Percentiles rank a stretch among this genome's conserved stretches.
phyloP scores from a whole-genome alignment of 2,329 filamentous ascomycete genomes.

The Claviceps sp. region DNA sequence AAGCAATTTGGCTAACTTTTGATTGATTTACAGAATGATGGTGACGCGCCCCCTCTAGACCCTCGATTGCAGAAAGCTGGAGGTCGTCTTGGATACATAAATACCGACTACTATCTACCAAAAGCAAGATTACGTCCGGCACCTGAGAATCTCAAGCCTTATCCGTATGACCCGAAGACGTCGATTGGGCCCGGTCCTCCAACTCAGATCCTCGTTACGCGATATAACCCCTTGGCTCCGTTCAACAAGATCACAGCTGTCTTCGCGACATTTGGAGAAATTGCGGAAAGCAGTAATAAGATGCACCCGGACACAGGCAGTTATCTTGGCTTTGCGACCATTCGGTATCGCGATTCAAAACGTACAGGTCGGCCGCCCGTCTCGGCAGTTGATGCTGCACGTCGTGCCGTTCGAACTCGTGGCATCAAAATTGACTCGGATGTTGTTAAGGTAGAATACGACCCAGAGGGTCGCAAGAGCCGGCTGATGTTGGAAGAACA shows the following conservation, averaged over 20 bases:
- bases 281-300: constrained; percentile 83
- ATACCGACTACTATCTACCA: constrained; percentile 54
- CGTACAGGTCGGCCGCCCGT: constrained; percentile 29
- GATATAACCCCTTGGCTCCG: constrained; percentile 82
- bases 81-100: constrained; percentile 53
- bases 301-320: constrained; percentile 91
- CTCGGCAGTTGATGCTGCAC: constrained; percentile 67
- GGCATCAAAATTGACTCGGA: constrained; percentile 68
- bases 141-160: constrained; percentile 70
- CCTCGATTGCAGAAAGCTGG: constrained; percentile 60
- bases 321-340: constrained; percentile 84
- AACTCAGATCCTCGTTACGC: constrained; percentile 82
- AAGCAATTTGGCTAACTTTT: constrained; percentile 41
- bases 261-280: constrained; percentile 73
- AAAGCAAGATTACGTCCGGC: constrained; percentile 59
- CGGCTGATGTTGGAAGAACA: constrained; percentile 62
- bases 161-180: constrained; percentile 66
- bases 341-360: constrained; percentile 70
- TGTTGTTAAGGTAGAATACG: constrained; percentile 70
- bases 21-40: constrained; percentile 28
- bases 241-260: constrained; percentile 64
- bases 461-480: constrained; percentile 77
- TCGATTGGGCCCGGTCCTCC: constrained; percentile 83
- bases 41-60: constrained; percentile 67
- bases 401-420: constrained; percentile 62